These are phyloP conservation scores for Rhodotorula sp. DNA, from an alignment of 1,284 basidiomycete species.

Conservation along the genomic window DNA sequence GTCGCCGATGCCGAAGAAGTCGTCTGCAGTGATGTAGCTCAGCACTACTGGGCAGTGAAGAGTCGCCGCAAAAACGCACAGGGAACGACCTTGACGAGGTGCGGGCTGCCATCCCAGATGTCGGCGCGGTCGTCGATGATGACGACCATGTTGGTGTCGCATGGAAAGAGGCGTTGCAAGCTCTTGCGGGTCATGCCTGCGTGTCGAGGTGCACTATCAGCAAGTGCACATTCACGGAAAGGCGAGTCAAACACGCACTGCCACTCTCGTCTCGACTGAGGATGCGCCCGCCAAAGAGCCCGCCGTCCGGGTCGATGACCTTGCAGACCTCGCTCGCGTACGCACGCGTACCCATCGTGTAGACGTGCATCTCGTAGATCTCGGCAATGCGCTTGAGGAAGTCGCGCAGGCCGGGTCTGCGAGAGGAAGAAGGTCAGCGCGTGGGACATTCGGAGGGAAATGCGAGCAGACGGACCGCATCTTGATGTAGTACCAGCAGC, in stretches of 20 bases:
- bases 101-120: constrained; percentile 95
- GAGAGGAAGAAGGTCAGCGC: background rate
- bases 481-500: constrained; percentile 96
- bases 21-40: constrained; percentile 60
- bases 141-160: constrained; percentile 97
- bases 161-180: constrained; percentile 86
- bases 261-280: constrained; percentile 93
- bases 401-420: constrained; percentile 78
- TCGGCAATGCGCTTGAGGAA: constrained; percentile 73
- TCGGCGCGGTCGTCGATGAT: constrained; percentile 98
- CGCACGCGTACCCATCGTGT: constrained; percentile 97
- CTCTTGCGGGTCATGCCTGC: constrained; percentile 84
- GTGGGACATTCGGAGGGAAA: background rate
- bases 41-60: background rate
- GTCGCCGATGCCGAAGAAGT: constrained; percentile 99
- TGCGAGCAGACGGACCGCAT: constrained; percentile 62
- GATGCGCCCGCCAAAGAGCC: constrained; percentile 81
- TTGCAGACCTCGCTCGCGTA: constrained; percentile 95
- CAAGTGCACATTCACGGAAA: too few species aligned
- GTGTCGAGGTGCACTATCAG: background rate
- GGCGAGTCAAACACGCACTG: constrained; percentile 59
- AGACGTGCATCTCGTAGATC: constrained; percentile 97
- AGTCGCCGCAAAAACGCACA: constrained; percentile 60
- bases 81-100: constrained; percentile 92
- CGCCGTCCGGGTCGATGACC: constrained; percentile 85